Conservation (phyloP, 2,329 filamentous ascomycete genomes). For the Phaeophleospora eucalypticola region DNA sequence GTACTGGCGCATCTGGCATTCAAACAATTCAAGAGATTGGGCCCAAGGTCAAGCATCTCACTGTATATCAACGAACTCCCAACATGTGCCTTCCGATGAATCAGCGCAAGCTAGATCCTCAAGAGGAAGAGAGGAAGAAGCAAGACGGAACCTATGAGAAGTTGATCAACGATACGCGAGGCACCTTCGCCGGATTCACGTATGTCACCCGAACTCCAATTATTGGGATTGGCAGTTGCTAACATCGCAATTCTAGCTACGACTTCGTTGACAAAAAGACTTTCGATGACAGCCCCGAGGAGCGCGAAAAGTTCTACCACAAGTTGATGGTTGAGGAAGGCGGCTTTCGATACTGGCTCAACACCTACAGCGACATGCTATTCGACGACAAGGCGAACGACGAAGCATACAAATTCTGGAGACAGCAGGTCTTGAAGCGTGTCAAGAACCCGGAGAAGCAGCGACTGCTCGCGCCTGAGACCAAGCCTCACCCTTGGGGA, state of each 20-base stretch:
- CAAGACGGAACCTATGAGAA: conserved; percentile 37
- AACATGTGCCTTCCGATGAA: conserved; percentile 62
- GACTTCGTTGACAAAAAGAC: conserved; percentile 46
- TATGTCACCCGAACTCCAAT: no score
- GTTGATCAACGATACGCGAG: conserved; percentile 23
- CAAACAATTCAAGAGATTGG: conserved; percentile 60
- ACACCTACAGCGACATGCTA: conserved; percentile 36
- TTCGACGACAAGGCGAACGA: conserved; percentile 38
- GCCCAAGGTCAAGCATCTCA: conserved; percentile 50
- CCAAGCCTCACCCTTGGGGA: conserved; percentile 51
- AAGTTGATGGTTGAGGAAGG: conserved; percentile 35
- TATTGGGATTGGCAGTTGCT: no score
- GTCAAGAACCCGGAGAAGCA: conserved; percentile 48
- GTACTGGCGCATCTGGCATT: conserved; percentile 61
- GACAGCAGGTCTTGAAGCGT: conserved; percentile 41
- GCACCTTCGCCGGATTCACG: conserved; percentile 53
- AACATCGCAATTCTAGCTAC: no score
- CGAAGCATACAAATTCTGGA: conserved; percentile 37
- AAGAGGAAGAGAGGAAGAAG: conserved; percentile 48
- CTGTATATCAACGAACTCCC: conserved; percentile 50
- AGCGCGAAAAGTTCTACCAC: conserved; percentile 43
- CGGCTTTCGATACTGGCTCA: conserved; percentile 38
- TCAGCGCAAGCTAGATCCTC: conserved; percentile 40
- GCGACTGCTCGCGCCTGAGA: conserved; percentile 51
- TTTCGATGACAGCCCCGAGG: conserved; percentile 48